Conservation (phyloP, 805 yeast species). For the Wickerhamomyces bisporus region DNA sequence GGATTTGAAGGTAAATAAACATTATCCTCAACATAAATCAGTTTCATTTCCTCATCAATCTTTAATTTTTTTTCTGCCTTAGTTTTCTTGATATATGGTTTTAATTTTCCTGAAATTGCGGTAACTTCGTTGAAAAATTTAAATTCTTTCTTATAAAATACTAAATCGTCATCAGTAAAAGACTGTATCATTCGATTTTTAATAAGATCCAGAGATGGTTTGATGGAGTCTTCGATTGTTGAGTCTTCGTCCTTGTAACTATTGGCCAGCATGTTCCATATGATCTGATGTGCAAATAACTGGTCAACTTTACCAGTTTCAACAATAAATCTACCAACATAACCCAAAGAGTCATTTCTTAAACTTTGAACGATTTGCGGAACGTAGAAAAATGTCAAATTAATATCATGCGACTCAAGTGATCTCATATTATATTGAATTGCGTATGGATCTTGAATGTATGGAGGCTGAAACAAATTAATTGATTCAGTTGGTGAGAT, state of each 20-base stretch:
- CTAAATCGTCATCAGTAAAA: conserved; percentile 56
- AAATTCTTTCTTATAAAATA: conserved; percentile 78
- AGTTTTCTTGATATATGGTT: conserved; percentile 88
- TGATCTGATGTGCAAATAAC: conserved; percentile 93
- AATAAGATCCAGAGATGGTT: conserved; percentile 76
- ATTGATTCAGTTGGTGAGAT: conserved; percentile 82
- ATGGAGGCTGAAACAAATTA: conserved; percentile 73
- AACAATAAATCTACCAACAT: conserved; percentile 80
- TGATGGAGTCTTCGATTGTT: conserved; percentile 69
- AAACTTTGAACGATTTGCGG: conserved; percentile 96
- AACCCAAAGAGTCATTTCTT: conserved; percentile 77
- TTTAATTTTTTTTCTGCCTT: conserved; percentile 95
- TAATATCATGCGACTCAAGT: conserved; percentile 80
- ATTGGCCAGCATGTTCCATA: conserved; percentile 97
- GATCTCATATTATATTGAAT: conserved; percentile 90
- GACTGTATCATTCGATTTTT: conserved; percentile 56
- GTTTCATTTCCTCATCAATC: conserved; percentile 93
- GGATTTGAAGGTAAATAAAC: conserved; percentile 96
- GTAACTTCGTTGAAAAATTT: conserved; percentile 89
- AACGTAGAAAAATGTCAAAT: conserved; percentile 89
- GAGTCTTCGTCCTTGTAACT: conserved; percentile 88
- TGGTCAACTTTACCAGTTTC: conserved; percentile 91
- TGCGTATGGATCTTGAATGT: conserved; percentile 57
- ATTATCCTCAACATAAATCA: conserved; percentile 65
- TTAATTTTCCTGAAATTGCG: conserved; percentile 87